phyloP scores from a whole-genome alignment of 345 rosid genomes.

The Turritis glabra region DNA sequence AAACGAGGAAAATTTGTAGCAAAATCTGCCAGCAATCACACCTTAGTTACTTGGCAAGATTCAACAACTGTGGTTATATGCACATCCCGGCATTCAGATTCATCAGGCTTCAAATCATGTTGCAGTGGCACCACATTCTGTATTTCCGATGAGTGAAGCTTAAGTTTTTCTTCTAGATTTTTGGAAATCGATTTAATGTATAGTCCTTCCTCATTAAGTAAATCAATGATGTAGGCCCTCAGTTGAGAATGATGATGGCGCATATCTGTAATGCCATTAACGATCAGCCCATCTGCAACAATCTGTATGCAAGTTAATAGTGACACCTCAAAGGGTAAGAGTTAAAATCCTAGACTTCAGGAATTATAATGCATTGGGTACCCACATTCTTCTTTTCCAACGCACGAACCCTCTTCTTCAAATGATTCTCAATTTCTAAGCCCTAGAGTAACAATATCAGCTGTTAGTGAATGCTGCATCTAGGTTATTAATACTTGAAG shows the following conservation, averaged over 20 bases:
- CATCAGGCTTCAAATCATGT: slow-evolving; percentile 48
- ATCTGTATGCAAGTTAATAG: slow-evolving; percentile 53
- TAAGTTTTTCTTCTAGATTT: slow-evolving; percentile 54
- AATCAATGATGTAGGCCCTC: slow-evolving; percentile 50
- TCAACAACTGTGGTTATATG: slow-evolving; percentile 48
- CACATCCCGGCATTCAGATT: slow-evolving; percentile 59
- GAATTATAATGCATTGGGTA: slow-evolving; percentile 10
- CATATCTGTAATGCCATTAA: slow-evolving; percentile 50
- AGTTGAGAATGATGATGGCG: slow-evolving; percentile 62
- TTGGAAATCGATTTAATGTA: slow-evolving; percentile 46
- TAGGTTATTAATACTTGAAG: not conserved
- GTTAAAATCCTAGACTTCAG: not conserved
- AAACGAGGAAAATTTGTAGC: slow-evolving; percentile 10
- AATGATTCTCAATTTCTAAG: slow-evolving; percentile 91
- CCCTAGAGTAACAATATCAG: slow-evolving; percentile 56
- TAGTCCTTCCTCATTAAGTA: slow-evolving; percentile 65
- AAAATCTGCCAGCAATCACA: slow-evolving; percentile 27
- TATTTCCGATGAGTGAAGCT: slow-evolving; percentile 37
- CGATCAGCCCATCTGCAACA: slow-evolving; percentile 52
- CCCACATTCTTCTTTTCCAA: slow-evolving; percentile 84
- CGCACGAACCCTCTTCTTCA: slow-evolving; percentile 73
- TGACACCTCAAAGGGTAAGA: slow-evolving; percentile 19
- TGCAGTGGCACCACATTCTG: slow-evolving; percentile 39
- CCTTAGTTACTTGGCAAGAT: slow-evolving; percentile 46
- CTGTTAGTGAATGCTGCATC: slow-evolving; percentile 5